Base-by-base conservation (phyloP, 2,329 filamentous ascomycete species). In the Trichophyton verrucosum region DNA sequence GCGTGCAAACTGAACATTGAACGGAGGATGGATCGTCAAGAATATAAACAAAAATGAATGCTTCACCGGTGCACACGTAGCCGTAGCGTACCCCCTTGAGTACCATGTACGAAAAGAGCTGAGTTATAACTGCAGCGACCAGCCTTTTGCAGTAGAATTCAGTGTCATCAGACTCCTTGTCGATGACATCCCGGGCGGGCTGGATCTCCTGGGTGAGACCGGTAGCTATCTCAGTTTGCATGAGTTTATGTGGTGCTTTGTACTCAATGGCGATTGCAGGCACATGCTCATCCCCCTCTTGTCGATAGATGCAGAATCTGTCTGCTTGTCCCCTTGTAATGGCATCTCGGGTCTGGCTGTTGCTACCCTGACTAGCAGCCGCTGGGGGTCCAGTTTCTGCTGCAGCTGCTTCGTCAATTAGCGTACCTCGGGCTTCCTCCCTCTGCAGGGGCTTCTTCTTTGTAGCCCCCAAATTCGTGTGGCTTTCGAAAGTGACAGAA, bases 91-190 rank as follows among this genome's bases (percentile, higher is more conserved):
- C 46, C 47, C 69, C 66, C 36, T 55, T 61, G 53, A 62, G 60
- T 8, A 66, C 53, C 68, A 72, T 73, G 46, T 71, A 70, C 33
- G 64, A 69, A 60, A 70, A 72, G 44, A 71, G 63, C 42, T 71
- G 64, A 58, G 66, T 69, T 53, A 67, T 62, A 42, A 42, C 66
- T 24, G 66, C 67, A n/a, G 68, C 58, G 4, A 69, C 64, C 9
- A 71, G 66, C 36, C 60, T 20, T 20, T 62, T 67, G 15, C 38
- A 62, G 64, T 68, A 59, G 61, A 66, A 68, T 57, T 68, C 64
- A 63, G 68, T 68, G 36, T 63, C 66, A 17, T 68, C 63, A 1
- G 62, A 65, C 30, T 70, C 64, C 51, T 61, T 38, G 33, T 66
- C 22, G 51, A 72, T 68, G 13, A 70, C 58, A 61, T 69, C 66